Evolutionary conservation across 441 rosid species (phyloP), one percentile per base, ranked within the genome.

Genomic region (Raphanus hybrid): DNA sequence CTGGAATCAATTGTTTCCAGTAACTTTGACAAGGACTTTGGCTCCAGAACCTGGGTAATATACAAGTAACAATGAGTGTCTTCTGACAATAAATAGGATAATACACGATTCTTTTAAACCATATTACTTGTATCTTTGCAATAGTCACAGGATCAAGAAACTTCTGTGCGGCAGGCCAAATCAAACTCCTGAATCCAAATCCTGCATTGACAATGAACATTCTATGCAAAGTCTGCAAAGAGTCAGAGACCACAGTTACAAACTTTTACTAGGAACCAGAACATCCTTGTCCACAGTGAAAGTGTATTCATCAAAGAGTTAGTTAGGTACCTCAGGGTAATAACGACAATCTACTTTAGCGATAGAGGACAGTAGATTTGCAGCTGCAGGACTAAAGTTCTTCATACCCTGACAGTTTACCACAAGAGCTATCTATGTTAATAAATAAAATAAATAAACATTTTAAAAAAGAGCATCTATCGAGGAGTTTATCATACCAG

Each of bases 141-240:
- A 91, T 82, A 48, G 98, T 96, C 82, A 85, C 87, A 48, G 90
- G 80, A 78, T 96, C 98, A 60, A 96, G 91, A 84, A 92, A 82
- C 70, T 93, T 96, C 83, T 96, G 97, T 2, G 97, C 97, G 8
- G 93, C 93, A 79, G 98, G 99, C 99, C 98, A 96, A 71, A 96
- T 95, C 87, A 93, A 85, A 83, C 74, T 92, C 85, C 93, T 96
- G 86, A 96, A 96, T 57, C 92, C 97, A 74, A 97, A 85, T 76
- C 98, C 98, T 71, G 98, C 98, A 83, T 96, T 96, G 75, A 96
- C 97, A 79, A 96, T 79, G 81, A 85, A 93, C 98, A 96, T 93
- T 58, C 89, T 84, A 77, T 96, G 91, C 77, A 96, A 81, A 66
- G 99, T 93, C 97, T 96, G 92, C 61, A 76, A 68, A 74, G 50